Conservation (phyloP, 139 green algal species). For the Closterium sp. region DNA sequence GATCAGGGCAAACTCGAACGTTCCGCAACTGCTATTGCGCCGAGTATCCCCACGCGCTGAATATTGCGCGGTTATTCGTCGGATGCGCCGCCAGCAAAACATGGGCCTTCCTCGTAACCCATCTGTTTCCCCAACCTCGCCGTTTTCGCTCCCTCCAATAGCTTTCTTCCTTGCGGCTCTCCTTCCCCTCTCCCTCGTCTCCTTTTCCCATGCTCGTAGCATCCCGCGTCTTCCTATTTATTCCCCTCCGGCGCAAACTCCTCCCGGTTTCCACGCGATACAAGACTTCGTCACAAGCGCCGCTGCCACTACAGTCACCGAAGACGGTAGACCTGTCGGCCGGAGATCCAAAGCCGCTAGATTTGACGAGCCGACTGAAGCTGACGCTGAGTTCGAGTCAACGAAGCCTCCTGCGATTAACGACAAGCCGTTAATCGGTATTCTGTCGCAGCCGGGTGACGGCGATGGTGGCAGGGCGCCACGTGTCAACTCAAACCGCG, state of each 20-base stretch:
- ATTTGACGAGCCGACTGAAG: not conserved
- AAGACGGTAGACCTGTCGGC: not conserved
- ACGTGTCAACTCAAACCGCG: not conserved
- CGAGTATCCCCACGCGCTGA: not conserved
- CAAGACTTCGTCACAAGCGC: not conserved
- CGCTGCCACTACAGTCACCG: not conserved
- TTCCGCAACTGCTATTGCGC: not conserved
- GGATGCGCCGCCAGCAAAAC: not conserved
- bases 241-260: not conserved
- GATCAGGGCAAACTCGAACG: not conserved
- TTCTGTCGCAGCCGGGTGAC: conserved; percentile 25
- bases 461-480: conserved; percentile 9
- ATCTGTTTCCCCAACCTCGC: not conserved
- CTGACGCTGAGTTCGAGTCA: not conserved
- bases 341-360: not conserved
- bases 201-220: not conserved
- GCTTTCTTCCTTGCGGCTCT: not conserved
- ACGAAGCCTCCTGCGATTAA: not conserved
- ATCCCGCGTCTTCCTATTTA: not conserved
- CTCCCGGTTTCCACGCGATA: not conserved
- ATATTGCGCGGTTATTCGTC: not conserved
- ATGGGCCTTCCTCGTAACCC: not conserved
- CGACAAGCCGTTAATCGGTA: conserved; percentile 8
- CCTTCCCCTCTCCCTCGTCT: not conserved
- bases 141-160: not conserved